Base-by-base conservation (phyloP, 257 asterid species). In the Catharanthus roseus region DNA sequence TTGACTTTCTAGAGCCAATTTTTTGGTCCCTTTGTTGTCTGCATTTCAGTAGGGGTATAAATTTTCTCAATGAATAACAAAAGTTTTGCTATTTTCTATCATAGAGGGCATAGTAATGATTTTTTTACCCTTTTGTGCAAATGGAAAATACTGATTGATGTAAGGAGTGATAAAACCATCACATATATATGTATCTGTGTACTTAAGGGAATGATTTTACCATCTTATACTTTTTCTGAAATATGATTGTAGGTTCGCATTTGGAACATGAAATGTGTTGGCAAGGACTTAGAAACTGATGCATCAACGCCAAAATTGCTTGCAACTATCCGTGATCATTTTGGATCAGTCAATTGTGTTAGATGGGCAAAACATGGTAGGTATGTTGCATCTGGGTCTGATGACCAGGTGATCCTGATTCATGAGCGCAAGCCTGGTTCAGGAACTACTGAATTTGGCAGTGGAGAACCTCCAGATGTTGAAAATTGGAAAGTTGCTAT, bases 281-380 rank as follows among this genome's bases (percentile, higher is more conserved):
- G 90, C 72, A 79, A 85, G 78, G 97, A 88, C 76, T 71, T 81
- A 63, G 88, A 38, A 61, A 16, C 77, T 33, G 96, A 83, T 80
- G 90, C 81, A 60, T 83, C 95, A 66, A 76, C 78, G 53, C 85
- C 93, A 0, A 91, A 93, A 74, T 89, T 95, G 78, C 90, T 95
- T 53, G 97, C 99, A 62, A 91, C 96, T 24, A 76, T 95, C 66
- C 87, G 95, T 1, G 99, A 95, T 82, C 99, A 95, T 85, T 95
- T 91, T 76, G 97, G 99, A 67, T 95, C 99, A 0, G 99, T 95
- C 65, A 95, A 95, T 78, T 91, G 99, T 81, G 97, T 95, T 74
- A 86, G 99, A 79, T 95, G 99, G 99, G 96, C 99, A 69, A 89
- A 87, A 70, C 97, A 95, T 78, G 96, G 97, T 19, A 84, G 97